Conservation (phyloP, 768 basidiomycete species). For the Leccinum variicolor region DNA sequence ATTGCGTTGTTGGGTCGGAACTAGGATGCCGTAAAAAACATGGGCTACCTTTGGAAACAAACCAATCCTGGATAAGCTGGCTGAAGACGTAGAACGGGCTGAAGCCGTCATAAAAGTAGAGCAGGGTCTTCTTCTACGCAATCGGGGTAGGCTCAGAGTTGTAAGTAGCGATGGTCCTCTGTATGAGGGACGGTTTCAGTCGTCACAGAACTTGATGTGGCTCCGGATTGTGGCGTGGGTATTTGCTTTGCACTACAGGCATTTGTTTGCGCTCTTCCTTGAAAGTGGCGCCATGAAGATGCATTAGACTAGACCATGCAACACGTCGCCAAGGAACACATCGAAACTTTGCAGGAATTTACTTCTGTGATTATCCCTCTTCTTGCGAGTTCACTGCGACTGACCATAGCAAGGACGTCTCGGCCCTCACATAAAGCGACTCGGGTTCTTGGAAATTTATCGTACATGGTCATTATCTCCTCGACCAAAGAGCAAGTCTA, state of each 20-base stretch:
- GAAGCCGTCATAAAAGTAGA: conserved; percentile 59
- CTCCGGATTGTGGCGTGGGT: too few relatives aligned
- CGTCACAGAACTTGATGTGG: too few relatives aligned
- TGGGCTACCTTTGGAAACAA: conserved; percentile 51
- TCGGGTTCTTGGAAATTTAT: conserved; percentile 73
- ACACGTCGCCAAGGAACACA: conserved; percentile 77
- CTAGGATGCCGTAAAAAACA: neutral
- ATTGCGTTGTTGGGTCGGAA: neutral
- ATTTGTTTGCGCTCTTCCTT: conserved; percentile 51
- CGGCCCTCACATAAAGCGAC: conserved; percentile 69
- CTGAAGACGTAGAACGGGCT: conserved; percentile 58
- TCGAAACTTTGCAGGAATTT: conserved; percentile 63
- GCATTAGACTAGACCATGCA: conserved; percentile 88
- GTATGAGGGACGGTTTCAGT: too few relatives aligned
- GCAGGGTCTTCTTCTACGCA: conserved; percentile 42
- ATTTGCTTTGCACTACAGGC: too few relatives aligned
- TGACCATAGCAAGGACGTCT: conserved; percentile 75
- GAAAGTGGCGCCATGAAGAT: conserved; percentile 68
- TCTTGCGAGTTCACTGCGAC: conserved; percentile 58
- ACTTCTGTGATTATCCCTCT: conserved; percentile 54
- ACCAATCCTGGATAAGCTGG: conserved; percentile 61
- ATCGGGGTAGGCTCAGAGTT: conserved; percentile 42
- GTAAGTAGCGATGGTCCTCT: conserved; percentile 33
- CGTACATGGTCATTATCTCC: conserved; percentile 75
- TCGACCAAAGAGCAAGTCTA: conserved; percentile 82